Base-by-base conservation (phyloP, 768 basidiomycete species). In the Hypholoma sublateritium region DNA sequence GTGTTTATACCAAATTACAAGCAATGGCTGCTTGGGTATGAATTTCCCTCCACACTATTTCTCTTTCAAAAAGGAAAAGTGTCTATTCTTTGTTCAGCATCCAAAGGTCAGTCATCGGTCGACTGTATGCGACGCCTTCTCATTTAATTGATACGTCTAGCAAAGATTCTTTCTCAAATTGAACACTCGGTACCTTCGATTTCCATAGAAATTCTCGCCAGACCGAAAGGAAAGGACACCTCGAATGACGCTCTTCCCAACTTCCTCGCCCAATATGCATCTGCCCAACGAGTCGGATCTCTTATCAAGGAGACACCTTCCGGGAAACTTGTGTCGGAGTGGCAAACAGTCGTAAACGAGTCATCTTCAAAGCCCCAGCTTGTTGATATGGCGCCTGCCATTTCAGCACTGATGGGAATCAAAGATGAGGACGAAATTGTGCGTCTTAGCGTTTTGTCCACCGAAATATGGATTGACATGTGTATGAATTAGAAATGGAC, bases 21-120 rank as follows among this genome's bases (percentile, higher is more conserved):
- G 96, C 95, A 95, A 68, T 97, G 95, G 92, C 79, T 99, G 16
- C 82, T 98, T 37, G 96, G 95, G 13, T 98, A 95, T 71, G 96
- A 99, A 72, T 98, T 98, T 67, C 97, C 96, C 2, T 93, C 94
- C 0, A 98, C 96, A 0, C 77, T 98, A 25, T 80, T 95, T 56
- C 76, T 98, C 17, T 90, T 98, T 65, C 81, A 87, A 56, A 88
- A 88, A 65, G 78, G 87, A 53, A 89, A 83, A 66, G 74, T 98
- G 17, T 77, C 77, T 34, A 88, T 98, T 39, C 74, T 97, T 24
- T 95, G 92, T 60, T 95, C 93, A 21, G 82, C 90, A 1, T 91
- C 88, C 17, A 96, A 98, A 83, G 91, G 95, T 93, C 59, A 1
- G 59, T 37, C 35, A 59, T 50, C 24, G 32, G n/a, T 44, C 32